These are phyloP conservation scores for Globisporangium abappressorium DNA, from an alignment of 352 stramenopile genomes.

Conservation along the genomic window DNA sequence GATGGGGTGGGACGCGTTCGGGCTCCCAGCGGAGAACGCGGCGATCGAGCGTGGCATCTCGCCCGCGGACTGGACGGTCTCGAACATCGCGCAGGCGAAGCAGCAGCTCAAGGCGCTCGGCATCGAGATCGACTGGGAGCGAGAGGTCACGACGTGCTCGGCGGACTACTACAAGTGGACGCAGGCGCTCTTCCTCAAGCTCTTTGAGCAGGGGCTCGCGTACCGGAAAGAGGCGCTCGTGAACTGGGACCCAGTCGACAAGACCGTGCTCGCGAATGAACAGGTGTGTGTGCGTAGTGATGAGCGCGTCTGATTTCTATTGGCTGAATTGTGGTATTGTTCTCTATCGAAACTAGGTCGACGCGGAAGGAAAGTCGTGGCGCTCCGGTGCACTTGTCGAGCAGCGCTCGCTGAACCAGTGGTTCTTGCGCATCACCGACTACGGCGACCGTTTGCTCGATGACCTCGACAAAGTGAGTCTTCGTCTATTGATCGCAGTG, in stretches of 20 bases:
- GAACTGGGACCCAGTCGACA: constrained; percentile 99
- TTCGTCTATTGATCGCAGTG: neutral
- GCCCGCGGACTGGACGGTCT: constrained; percentile 92
- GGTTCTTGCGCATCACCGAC: constrained; percentile 98
- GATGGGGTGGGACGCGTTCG: constrained; percentile 99
- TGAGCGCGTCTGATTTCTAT: neutral
- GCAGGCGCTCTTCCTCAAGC: constrained; percentile 99
- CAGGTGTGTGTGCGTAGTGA: constrained; percentile 59
- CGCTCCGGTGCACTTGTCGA: constrained; percentile 95
- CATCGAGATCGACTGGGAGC: constrained; percentile 98
- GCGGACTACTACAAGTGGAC: constrained; percentile 99
- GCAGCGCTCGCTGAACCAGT: constrained; percentile 93
- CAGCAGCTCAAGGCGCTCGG: constrained; percentile 95
- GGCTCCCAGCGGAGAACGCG: constrained; percentile 99
- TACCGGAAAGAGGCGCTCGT: constrained; percentile 96
- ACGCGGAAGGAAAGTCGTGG: constrained; percentile 94
- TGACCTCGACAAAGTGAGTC: constrained; percentile 89
- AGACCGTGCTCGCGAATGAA: constrained; percentile 99
- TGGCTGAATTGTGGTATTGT: neutral
- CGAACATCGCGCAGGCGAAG: constrained; percentile 98
- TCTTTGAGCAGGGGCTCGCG: constrained; percentile 96
- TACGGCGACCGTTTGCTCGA: constrained; percentile 96
- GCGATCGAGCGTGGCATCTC: constrained; percentile 97
- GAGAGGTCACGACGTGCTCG: constrained; percentile 96
- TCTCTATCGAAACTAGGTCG: constrained; percentile 34